phyloP scores from a whole-genome alignment of 2,329 filamentous ascomycete genomes.

The Talaromyces sp. region DNA sequence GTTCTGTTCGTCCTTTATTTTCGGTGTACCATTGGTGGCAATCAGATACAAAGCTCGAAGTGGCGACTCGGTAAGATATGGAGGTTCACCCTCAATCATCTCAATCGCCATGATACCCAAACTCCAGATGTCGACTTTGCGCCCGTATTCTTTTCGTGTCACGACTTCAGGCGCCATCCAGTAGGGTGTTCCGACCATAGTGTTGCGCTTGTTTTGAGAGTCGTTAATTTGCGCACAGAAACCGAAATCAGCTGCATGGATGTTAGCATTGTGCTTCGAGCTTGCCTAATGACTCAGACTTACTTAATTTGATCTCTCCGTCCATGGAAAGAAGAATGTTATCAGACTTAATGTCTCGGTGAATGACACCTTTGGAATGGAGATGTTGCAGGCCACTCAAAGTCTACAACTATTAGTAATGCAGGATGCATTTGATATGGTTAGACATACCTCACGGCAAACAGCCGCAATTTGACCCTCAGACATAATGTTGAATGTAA shows the following conservation, averaged over 20 bases:
- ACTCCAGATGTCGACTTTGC: conserved; percentile 98
- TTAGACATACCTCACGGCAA: conserved; percentile 67
- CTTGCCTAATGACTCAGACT: conserved; percentile 33
- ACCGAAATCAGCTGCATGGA: conserved; percentile 77
- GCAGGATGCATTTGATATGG: background rate
- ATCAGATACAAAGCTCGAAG: conserved; percentile 92
- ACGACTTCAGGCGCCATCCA: conserved; percentile 99
- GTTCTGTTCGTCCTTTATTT: conserved; percentile 88
- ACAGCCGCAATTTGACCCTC: conserved; percentile 96
- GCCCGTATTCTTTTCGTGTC: conserved; percentile 93
- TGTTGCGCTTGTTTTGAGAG: conserved; percentile 92
- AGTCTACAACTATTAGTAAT: conserved; percentile 50
- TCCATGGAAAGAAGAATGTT: conserved; percentile 93
- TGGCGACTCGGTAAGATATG: conserved; percentile 92
- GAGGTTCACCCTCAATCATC: conserved; percentile 98
- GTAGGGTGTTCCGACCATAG: conserved; percentile 98
- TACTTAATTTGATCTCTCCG: conserved; percentile 96
- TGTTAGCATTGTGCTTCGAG: conserved; percentile 24
- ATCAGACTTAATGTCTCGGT: conserved; percentile 98
- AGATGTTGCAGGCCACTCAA: conserved; percentile 88
- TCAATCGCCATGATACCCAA: conserved; percentile 99
- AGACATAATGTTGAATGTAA: conserved; percentile 99
- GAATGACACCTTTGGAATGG: conserved; percentile 96
- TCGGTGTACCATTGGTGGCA: conserved; percentile 90
- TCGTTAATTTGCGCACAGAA: conserved; percentile 99